phyloP scores from a whole-genome alignment of 441 rosid genomes.

The Dalechampia spathulata region DNA sequence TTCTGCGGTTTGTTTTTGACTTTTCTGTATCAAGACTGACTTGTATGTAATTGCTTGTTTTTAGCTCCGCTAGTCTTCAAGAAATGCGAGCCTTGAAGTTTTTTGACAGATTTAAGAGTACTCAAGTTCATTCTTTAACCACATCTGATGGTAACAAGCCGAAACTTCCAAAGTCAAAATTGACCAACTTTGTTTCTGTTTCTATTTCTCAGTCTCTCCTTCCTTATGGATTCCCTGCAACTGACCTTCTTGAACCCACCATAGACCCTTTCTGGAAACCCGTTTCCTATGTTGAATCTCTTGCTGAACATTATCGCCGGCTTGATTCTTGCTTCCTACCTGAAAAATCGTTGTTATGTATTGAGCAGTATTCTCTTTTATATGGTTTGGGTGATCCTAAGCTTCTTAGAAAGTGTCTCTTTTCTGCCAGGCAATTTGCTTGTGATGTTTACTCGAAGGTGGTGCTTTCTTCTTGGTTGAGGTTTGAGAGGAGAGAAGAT shows the following conservation, averaged over 20 bases:
- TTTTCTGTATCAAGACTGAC: constrained; percentile 5
- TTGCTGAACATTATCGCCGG: constrained; percentile 61
- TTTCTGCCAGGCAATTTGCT: constrained; percentile 60
- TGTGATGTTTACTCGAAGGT: constrained; percentile 69
- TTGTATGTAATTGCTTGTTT: background rate
- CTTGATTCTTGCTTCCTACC: constrained; percentile 35
- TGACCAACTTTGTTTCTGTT: constrained; percentile 30
- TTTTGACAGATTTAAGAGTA: constrained; percentile 60
- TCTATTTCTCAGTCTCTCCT: constrained; percentile 46
- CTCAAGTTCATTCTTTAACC: constrained; percentile 61
- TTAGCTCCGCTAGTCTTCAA: constrained; percentile 7
- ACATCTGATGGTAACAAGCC: constrained; percentile 33
- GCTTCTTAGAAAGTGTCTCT: constrained; percentile 70
- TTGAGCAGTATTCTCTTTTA: constrained; percentile 66
- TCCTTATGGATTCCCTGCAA: constrained; percentile 66
- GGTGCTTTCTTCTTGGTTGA: constrained; percentile 79
- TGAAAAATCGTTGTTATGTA: constrained; percentile 47
- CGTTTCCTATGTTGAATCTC: constrained; percentile 45
- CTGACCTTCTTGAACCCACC: constrained; percentile 66
- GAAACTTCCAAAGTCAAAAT: constrained; percentile 36
- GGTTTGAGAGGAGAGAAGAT: constrained; percentile 90
- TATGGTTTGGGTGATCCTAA: constrained; percentile 68
- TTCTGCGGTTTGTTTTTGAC: background rate
- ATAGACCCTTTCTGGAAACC: constrained; percentile 64
- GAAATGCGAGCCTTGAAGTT: constrained; percentile 53